Base-by-base conservation (phyloP, 2,329 filamentous ascomycete species). In the Fusarium sp. region DNA sequence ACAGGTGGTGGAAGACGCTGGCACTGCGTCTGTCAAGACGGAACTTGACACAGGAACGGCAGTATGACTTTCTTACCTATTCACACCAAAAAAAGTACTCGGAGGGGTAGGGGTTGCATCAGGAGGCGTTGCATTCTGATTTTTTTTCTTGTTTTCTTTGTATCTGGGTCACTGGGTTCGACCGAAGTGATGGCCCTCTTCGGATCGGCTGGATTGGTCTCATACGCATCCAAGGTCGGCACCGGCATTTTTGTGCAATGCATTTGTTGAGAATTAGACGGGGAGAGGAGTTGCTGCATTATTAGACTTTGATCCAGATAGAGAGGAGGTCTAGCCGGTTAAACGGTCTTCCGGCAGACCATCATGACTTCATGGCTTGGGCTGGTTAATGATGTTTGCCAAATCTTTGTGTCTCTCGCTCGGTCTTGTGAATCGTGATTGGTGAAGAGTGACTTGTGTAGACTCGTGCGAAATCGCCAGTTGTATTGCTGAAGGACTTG, bases 11-110 rank as follows among this genome's bases (percentile, higher is more conserved):
- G 81, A 81, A 66, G 79, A 81, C 65, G 78, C 81, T 71, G 79
- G 77, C 65, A 81, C 80, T 62, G 75, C 80, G 65, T 77, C 78
- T 71, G 80, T 83, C 75, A 80, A 82, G 68, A 80, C 80, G 69
- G 80, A 81, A 67, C 75, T 80, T 64, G 75, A 74, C 67, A 77
- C 49, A 63, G 59, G 72, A 71, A 73, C 67, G 73, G 72, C 71
- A 72, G 72, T 73, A 76, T 76, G 72, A 70, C 76, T 73, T 77
- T 77, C 74, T 67, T 67, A 54, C 42, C 14, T 49, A 49, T 54
- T 51, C 61, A 64, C 34, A 69, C 40, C 56, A 73, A 77, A 67
- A 73, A 74, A 74, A 74, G 64, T 67, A 76, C 75, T 77, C 67
- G 69, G 42, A 69, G 71, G 73, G 74, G 68, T 61, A 74, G 75